phyloP scores from a whole-genome alignment of 352 stramenopile species.

The Phytopythium ostracodes region DNA sequence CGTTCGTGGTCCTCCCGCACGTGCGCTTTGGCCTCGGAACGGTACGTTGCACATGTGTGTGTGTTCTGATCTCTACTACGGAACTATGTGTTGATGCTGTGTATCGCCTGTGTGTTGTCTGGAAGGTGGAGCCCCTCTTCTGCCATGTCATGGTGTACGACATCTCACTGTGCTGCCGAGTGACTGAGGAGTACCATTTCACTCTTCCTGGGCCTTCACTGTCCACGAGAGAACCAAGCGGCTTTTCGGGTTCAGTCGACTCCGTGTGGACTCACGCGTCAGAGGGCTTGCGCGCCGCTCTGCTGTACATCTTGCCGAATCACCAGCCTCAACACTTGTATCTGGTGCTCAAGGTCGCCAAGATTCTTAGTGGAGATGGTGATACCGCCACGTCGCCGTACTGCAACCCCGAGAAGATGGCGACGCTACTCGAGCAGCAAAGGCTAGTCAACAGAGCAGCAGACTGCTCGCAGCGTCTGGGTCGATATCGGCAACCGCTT shows the following conservation, averaged over 20 bases:
- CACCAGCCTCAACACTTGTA: conserved; percentile 46
- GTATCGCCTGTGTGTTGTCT: background rate
- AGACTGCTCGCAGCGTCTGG: conserved; percentile 43
- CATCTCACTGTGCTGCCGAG: conserved; percentile 37
- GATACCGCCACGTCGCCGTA: conserved; percentile 54
- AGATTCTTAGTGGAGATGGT: conserved; percentile 49
- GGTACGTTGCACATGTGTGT: conserved; percentile 15
- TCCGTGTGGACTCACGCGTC: background rate
- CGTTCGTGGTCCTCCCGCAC: conserved; percentile 36
- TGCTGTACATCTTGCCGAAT: conserved; percentile 58
- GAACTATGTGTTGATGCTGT: background rate
- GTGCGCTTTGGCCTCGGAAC: conserved; percentile 51
- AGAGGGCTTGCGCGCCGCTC: conserved; percentile 13
- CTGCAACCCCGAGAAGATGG: conserved; percentile 54
- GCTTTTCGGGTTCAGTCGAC: background rate
- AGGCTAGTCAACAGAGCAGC: conserved; percentile 50
- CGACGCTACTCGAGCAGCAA: conserved; percentile 39
- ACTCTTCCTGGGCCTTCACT: conserved; percentile 23
- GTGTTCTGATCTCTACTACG: background rate
- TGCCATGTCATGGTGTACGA: conserved; percentile 69
- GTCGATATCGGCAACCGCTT: conserved; percentile 48
- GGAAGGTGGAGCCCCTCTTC: conserved; percentile 54
- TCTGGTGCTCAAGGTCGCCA: conserved; percentile 65
- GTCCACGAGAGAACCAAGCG: background rate
- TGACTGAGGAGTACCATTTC: conserved; percentile 69